These are phyloP conservation scores for Podaxis sp. DNA, from an alignment of 768 basidiomycete species.

Conservation along the genomic window DNA sequence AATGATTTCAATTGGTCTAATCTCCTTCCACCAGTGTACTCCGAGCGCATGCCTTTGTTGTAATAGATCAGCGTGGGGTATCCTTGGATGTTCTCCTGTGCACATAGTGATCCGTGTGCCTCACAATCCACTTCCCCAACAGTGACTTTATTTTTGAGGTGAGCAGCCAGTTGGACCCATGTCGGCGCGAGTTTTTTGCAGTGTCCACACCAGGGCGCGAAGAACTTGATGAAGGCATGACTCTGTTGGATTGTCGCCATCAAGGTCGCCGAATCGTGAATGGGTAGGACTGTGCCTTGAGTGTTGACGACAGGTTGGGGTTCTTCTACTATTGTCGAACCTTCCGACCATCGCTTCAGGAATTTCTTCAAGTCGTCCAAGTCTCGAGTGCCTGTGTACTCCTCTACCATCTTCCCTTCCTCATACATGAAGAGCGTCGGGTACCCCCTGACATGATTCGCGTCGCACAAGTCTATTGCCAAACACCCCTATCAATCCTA, in stretches of 20 bases:
- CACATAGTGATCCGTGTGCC: conserved; percentile 61
- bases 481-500: background rate
- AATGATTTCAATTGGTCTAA: conserved; percentile 70
- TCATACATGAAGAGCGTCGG: conserved; percentile 73
- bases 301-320: conserved; percentile 27
- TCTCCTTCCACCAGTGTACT: conserved; percentile 72
- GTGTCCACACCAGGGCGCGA: conserved; percentile 95
- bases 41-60: conserved; percentile 51
- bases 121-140: conserved; percentile 93
- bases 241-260: conserved; percentile 31
- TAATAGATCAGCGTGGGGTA: conserved; percentile 84
- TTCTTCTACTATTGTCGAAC: background rate
- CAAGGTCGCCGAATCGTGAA: conserved; percentile 34
- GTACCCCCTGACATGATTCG: conserved; percentile 66
- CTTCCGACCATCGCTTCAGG: conserved; percentile 35
- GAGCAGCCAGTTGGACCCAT: conserved; percentile 71
- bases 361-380: conserved; percentile 52
- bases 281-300: conserved; percentile 30
- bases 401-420: conserved; percentile 56
- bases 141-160: conserved; percentile 66
- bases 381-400: conserved; percentile 51
- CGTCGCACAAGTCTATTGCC: conserved; percentile 70
- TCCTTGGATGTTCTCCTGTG: conserved; percentile 59
- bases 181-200: conserved; percentile 90
- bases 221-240: conserved; percentile 63